Evolutionary conservation across 2,329 filamentous ascomycete genomes (phyloP), one percentile per base, ranked within the genome.

Genomic region (Pseudogymnoascus sp.): DNA sequence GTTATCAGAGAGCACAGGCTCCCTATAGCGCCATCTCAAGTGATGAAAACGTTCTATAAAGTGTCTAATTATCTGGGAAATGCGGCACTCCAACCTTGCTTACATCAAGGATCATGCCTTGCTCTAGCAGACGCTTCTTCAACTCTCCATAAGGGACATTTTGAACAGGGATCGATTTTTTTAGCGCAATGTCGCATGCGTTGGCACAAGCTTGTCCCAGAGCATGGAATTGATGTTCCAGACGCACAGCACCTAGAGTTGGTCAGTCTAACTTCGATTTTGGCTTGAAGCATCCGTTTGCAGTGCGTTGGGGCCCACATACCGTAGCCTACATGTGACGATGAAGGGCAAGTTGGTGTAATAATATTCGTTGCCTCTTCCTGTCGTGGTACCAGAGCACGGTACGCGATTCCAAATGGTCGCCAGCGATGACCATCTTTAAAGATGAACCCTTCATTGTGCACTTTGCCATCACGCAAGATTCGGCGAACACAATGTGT

Each of bases 401-500:
- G 65, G 26, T 64, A 67, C 10, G 67, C 44, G 11, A 66, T 62
- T 5, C 65, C 65, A 44, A 67, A 67, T 10, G 66, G 67, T 13
- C 67, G 65, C 65, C 67, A 67, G 46, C 37, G 26, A 59, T 67
- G 67, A 4, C 63, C 63, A 37, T 68, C 62, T 40, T 66, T 68
- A 64, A 65, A 69, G 38, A 71, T 65, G 31, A 67, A 65, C 11
- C 68, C 68, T 42, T 72, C 69, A 59, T 70, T 70, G 56, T 67
- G 66, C 19, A 68, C 66, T 5, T 62, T 44, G 13, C 65, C 65
- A 50, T 68, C 65, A 3, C 65, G 66, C 19, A 71, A 61, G 6
- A 71, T 65, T 21, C 70, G 66, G 29, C 67, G 66, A 15, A 69
- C 66, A 19, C 67, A 65, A 56, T 71, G 70, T 4, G 66, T 67